phyloP scores from a whole-genome alignment of 2,329 filamentous ascomycete genomes.

The Orbilia ellipsospora region DNA sequence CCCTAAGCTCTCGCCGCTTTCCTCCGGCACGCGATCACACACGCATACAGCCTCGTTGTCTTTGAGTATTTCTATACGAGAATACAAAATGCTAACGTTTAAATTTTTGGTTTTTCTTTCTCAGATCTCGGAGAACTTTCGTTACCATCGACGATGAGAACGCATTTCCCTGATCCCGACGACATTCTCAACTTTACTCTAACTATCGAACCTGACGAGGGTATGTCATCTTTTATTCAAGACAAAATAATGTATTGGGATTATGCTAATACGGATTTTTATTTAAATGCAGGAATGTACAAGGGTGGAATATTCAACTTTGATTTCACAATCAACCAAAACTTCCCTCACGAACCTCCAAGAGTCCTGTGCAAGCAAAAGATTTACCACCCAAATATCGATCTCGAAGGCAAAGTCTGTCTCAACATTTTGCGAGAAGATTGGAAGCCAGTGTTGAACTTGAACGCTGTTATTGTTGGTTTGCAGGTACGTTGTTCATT shows the following conservation, averaged over 20 bases:
- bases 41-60: not conserved
- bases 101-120: not conserved
- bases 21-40: slow-evolving; percentile 16
- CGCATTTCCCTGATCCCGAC: slow-evolving; percentile 82
- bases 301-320: slow-evolving; percentile 88
- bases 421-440: slow-evolving; percentile 97
- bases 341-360: slow-evolving; percentile 95
- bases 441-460: slow-evolving; percentile 97
- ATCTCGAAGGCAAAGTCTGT: slow-evolving; percentile 96
- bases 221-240: slow-evolving; percentile 64
- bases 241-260: not conserved
- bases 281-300: slow-evolving; percentile 72
- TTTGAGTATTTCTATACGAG: not conserved
- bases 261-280: not conserved
- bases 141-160: slow-evolving; percentile 81
- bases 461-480: slow-evolving; percentile 96
- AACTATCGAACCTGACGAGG: slow-evolving; percentile 85
- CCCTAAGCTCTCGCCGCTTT: slow-evolving; percentile 9
- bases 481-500: slow-evolving; percentile 72
- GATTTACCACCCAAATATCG: slow-evolving; percentile 99
- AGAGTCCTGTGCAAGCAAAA: slow-evolving; percentile 98
- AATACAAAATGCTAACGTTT: not conserved
- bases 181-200: slow-evolving; percentile 86
- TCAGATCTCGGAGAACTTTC: slow-evolving; percentile 70
- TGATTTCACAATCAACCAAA: slow-evolving; percentile 89